Evolutionary conservation across 176 grass and related monocot species (phyloP).

Genomic region (Aegilops longissima): DNA sequence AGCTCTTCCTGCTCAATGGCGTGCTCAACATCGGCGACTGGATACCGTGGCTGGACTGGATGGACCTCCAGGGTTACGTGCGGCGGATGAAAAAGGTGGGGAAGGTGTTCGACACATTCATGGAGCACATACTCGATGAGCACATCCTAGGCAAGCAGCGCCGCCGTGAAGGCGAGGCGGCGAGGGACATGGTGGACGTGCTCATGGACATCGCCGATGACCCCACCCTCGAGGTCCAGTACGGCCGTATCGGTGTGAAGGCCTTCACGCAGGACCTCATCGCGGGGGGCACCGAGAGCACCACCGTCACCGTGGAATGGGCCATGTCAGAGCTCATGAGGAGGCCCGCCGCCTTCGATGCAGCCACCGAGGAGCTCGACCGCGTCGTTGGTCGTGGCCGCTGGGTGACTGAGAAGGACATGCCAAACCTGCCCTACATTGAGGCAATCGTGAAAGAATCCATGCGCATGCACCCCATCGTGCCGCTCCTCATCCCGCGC

Average conservation of each 20-base stretch:
- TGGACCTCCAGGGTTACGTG: not conserved
- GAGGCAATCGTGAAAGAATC: not conserved
- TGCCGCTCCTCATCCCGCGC: not conserved
- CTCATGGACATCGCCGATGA: too few relatives aligned
- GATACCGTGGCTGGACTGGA: constrained; percentile 48
- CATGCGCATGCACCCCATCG: not conserved
- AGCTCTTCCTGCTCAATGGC: constrained; percentile 57
- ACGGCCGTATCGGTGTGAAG: not conserved
- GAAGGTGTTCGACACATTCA: not conserved
- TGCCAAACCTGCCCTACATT: not conserved
- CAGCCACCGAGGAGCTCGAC: not conserved
- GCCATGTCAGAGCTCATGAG: not conserved
- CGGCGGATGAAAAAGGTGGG: not conserved
- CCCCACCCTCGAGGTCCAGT: not conserved
- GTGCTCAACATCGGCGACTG: constrained; percentile 60
- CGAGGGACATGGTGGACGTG: not conserved
- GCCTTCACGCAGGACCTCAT: not conserved
- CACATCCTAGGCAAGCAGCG: not conserved
- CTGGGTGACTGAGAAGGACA: not conserved
- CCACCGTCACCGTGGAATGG: not conserved
- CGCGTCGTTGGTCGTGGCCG: not conserved
- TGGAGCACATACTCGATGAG: not conserved
- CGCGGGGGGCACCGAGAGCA: not conserved
- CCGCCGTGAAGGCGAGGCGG: not conserved
- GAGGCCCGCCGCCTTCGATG: not conserved